Evolutionary conservation across 805 yeast species (phyloP), one percentile per base, ranked within the genome.

Genomic region (Cyberlindnera xylosilytica): DNA sequence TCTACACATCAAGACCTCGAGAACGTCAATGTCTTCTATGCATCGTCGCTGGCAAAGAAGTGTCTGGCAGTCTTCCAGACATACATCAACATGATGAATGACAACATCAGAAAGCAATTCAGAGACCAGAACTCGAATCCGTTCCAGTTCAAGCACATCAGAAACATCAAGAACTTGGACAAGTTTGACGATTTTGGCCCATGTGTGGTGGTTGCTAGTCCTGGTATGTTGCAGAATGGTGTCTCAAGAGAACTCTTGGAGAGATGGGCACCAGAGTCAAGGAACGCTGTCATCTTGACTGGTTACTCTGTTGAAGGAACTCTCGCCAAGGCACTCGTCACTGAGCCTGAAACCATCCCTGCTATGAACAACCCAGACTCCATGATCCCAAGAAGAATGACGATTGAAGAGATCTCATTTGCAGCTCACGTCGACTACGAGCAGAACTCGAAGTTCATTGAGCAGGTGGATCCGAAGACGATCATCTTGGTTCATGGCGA

Each of bases 341-440:
- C 88, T 20, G 97, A 90, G 54, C 99, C 99, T 1, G 78, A 79
- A 29, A 85, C 87, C n/a, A 87, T 93, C 37, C 95, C 93, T 1
- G 83, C 97, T 0, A 68, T 79, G 19, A 68, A 72, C n/a, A 87
- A 87, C 51, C 87, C 95, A 0, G 97, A 89, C 47, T 67, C 81
- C 16, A 76, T 79, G 45, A 83, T 93, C 31, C 97, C 98, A 5
- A 79, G 99, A 57, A 74, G 97, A 50, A 66, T 95, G 42, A 78
- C 76, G 36, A 82, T 93, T 15, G 97, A 91, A 51, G 99, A 93
- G 63, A 83, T 93, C 4, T 90, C 98, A 1, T 93, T 93, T 72
- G 98, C 99, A n/a, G 99, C 99, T 0, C 99, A 93, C 64, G 99
- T 93, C 18, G 99, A 93, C 61, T 93, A 84, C 63, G 88, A 86